phyloP scores from a whole-genome alignment of 345 rosid species.

The Boechera divaricarpa region DNA sequence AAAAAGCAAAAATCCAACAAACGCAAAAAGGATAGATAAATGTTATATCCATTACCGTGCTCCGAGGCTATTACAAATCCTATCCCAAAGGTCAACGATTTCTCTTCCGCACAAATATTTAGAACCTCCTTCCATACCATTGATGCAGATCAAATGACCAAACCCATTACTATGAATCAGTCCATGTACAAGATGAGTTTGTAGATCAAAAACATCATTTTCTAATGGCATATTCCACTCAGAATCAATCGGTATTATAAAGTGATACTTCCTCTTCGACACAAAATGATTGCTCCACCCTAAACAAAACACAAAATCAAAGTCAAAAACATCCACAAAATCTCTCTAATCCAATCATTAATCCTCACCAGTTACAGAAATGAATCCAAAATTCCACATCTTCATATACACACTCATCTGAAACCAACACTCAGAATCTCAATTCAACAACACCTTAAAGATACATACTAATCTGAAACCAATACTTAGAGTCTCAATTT shows the following conservation, averaged over 20 bases:
- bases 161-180: conserved; percentile 82
- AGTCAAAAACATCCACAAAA: not conserved
- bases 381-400: not conserved
- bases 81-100: conserved; percentile 85
- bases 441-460: not conserved
- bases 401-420: not conserved
- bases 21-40: not conserved
- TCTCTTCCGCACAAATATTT: conserved; percentile 72
- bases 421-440: not conserved
- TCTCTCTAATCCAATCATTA: not conserved
- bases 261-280: conserved; percentile 70
- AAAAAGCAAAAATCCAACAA: not conserved
- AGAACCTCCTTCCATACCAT: conserved; percentile 85
- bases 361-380: not conserved
- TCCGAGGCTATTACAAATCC: conserved; percentile 59
- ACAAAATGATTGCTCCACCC: conserved; percentile 86
- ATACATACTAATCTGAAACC: too few species aligned
- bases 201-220: conserved; percentile 54
- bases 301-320: conserved; percentile 25
- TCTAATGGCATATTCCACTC: conserved; percentile 71
- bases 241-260: conserved; percentile 64
- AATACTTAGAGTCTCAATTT: too few species aligned
- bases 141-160: conserved; percentile 82
- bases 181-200: conserved; percentile 82
- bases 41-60: conserved; percentile 54